These are phyloP conservation scores for Mycocentrospora acerina DNA, from an alignment of 2,329 filamentous ascomycete species.

Conservation along the genomic window DNA sequence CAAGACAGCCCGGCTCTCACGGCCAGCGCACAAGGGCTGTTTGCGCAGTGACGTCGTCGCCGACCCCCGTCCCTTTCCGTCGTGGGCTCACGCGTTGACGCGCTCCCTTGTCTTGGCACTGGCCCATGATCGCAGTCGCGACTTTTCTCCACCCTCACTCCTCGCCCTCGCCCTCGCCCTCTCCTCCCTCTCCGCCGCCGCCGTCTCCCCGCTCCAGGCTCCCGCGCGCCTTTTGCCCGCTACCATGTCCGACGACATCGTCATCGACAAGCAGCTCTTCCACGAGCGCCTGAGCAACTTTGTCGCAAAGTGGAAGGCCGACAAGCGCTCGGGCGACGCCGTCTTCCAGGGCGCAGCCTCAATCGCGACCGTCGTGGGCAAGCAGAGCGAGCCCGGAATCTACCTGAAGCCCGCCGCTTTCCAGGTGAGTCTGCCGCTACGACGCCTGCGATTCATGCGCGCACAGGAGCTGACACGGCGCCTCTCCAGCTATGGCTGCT, in stretches of 20 bases:
- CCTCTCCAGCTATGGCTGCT: constrained; percentile 85
- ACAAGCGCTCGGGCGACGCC: constrained; percentile 84
- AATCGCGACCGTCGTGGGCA: constrained; percentile 89
- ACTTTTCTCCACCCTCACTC: constrained; percentile 26
- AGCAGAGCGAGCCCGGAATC: constrained; percentile 75
- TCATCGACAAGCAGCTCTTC: constrained; percentile 91
- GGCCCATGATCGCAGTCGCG: constrained; percentile 9
- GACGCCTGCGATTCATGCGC: too few relatives aligned
- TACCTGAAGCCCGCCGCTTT: constrained; percentile 97
- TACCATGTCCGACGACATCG: constrained; percentile 70
- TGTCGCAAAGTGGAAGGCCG: constrained; percentile 90
- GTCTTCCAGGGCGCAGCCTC: constrained; percentile 85
- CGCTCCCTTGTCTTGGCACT: constrained; percentile 17
- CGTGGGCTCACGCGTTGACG: constrained; percentile 28
- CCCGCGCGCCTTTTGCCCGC: constrained; percentile 23
- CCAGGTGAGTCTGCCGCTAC: constrained; percentile 64
- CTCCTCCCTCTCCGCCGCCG: constrained; percentile 12
- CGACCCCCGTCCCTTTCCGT: too few relatives aligned
- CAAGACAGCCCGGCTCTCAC: too few relatives aligned
- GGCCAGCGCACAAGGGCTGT: too few relatives aligned
- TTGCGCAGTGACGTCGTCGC: too few relatives aligned
- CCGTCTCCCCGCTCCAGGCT: constrained; percentile 23
- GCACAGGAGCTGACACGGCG: constrained; percentile 23
- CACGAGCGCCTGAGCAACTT: constrained; percentile 89
- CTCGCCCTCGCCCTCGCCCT: constrained; percentile 11